A percentile compares a stretch with the other conserved stretches of the same genome.
These are phyloP conservation scores for Pelargonium citronellum DNA, from an alignment of 441 rosid genomes.

Conservation along the genomic window DNA sequence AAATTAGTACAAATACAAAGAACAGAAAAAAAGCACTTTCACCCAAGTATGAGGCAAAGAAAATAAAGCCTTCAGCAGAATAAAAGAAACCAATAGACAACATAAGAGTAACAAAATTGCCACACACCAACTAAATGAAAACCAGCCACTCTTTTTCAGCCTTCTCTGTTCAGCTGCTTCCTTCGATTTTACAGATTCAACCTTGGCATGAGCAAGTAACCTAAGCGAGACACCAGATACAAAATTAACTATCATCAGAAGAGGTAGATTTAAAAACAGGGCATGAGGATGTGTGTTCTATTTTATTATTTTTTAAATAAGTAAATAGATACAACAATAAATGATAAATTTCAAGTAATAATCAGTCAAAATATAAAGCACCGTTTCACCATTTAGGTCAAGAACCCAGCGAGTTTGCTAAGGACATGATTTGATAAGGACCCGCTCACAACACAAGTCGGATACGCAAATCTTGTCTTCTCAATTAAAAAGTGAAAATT, in stretches of 20 bases:
- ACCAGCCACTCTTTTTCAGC: constrained; percentile 78
- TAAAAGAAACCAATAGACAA: constrained; percentile 9
- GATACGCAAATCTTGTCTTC: too few species aligned
- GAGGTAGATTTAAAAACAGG: not conserved
- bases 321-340: too few species aligned
- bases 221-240: constrained; percentile 38
- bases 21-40: not conserved
- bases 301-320: too few species aligned
- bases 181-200: constrained; percentile 80
- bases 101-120: constrained; percentile 18
- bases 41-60: not conserved
- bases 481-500: too few species aligned
- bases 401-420: too few species aligned
- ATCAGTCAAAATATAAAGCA: too few species aligned
- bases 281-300: too few species aligned
- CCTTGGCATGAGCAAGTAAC: constrained; percentile 99
- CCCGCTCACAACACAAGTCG: too few species aligned
- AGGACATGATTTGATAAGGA: too few species aligned
- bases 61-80: not conserved
- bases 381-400: too few species aligned
- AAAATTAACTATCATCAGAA: constrained; percentile 13
- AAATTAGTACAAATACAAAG: constrained; percentile 8
- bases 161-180: constrained; percentile 88
- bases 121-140: constrained; percentile 72
- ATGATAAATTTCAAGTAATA: too few species aligned